Conservation (phyloP, 2,329 filamentous ascomycete species). For the Aspergillus carbonarius region DNA sequence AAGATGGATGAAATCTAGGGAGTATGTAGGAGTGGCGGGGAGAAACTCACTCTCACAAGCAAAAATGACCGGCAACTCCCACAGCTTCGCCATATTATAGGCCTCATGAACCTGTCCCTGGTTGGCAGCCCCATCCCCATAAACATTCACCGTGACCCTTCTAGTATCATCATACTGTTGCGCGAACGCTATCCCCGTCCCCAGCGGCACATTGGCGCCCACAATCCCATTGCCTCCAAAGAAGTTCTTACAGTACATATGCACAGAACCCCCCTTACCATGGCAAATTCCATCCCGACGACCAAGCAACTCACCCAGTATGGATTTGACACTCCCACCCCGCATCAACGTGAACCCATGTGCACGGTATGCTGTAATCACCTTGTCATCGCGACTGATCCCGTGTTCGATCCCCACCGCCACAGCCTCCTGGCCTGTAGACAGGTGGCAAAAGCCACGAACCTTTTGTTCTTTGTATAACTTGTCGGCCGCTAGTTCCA, state of each 20-base stretch:
- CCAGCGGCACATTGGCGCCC: constrained; percentile 92
- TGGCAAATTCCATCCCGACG: constrained; percentile 92
- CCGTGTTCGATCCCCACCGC: constrained; percentile 93
- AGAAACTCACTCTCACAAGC: constrained; percentile 86
- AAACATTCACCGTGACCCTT: constrained; percentile 80
- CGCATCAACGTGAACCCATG: constrained; percentile 97
- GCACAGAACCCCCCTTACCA: constrained; percentile 98
- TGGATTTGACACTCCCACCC: constrained; percentile 78
- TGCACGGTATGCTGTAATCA: constrained; percentile 96
- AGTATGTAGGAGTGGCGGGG: neutral
- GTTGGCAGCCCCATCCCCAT: constrained; percentile 95
- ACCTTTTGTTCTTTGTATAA: constrained; percentile 99
- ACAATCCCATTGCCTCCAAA: constrained; percentile 98
- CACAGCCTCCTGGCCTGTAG: constrained; percentile 93
- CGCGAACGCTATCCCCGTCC: constrained; percentile 89
- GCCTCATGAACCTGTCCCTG: constrained; percentile 98
- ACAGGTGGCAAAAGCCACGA: constrained; percentile 96
- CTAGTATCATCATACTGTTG: constrained; percentile 85
- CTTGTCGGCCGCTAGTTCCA: constrained; percentile 96
- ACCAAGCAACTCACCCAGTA: constrained; percentile 91
- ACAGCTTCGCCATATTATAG: constrained; percentile 99
- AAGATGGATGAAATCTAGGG: neutral
- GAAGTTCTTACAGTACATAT: constrained; percentile 97
- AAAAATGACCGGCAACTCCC: constrained; percentile 90
- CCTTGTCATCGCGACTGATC: constrained; percentile 80